Conservation (phyloP, 345 rosid genomes). For the Psidium friedrichsthalianum region DNA sequence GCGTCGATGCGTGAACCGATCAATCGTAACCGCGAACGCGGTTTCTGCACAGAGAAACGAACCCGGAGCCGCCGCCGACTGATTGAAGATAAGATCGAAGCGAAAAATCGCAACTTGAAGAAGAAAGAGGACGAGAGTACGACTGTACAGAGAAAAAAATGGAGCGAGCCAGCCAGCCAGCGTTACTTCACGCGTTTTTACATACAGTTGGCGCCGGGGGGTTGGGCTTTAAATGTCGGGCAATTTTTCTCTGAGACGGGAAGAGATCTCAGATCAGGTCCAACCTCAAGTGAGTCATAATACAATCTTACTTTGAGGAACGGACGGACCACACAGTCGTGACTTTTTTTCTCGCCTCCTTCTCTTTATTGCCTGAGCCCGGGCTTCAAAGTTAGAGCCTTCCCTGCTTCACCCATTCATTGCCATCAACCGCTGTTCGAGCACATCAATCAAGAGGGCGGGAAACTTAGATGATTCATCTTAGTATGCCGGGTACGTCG, state of each 20-base stretch:
- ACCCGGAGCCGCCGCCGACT: not conserved
- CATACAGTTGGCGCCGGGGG: not conserved
- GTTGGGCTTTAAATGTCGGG: not conserved
- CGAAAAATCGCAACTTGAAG: not conserved
- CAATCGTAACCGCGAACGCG: not conserved
- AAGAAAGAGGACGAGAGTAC: not conserved
- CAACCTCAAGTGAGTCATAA: no score
- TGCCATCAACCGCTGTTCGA: no score
- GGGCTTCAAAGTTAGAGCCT: no score
- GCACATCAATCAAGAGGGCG: no score
- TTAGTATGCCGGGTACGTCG: no score
- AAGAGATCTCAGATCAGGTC: no score
- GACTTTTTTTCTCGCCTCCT: no score
- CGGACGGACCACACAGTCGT: no score
- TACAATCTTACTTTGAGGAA: no score
- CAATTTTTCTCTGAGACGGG: not conserved
- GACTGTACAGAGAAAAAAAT: not conserved
- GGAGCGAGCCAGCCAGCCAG: not conserved
- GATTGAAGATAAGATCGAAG: not conserved
- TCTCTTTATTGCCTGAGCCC: no score
- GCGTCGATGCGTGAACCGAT: not conserved
- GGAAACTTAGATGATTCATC: no score
- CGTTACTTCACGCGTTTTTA: not conserved
- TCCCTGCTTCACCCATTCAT: no score
- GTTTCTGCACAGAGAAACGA: not conserved